These are phyloP conservation scores for Xerocomus minutiporus DNA, from an alignment of 1,284 basidiomycete species.

Conservation along the genomic window DNA sequence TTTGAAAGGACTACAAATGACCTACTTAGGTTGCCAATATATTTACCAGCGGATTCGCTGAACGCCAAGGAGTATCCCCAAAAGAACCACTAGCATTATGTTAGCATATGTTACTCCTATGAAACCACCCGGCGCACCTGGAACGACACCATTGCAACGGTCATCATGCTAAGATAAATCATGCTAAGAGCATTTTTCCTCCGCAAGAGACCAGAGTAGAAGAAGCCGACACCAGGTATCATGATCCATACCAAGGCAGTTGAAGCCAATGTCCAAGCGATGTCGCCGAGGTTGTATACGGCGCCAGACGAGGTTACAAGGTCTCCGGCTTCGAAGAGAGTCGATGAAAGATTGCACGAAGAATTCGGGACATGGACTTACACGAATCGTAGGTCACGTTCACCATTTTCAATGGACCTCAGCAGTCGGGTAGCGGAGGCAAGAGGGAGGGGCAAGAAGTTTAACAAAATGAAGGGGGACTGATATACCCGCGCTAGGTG, in stretches of 20 bases:
- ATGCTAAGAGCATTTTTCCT: constrained; percentile 92
- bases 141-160: constrained; percentile 71
- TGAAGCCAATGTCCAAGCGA: constrained; percentile 70
- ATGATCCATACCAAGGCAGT: constrained; percentile 86
- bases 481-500: constrained; percentile 23
- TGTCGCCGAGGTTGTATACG: constrained; percentile 73
- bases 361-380: constrained; percentile 10
- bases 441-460: background rate
- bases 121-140: constrained; percentile 43
- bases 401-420: constrained; percentile 29
- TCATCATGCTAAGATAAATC: constrained; percentile 82
- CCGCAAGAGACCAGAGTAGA: constrained; percentile 82
- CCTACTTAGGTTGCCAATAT: constrained; percentile 62
- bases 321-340: constrained; percentile 36
- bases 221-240: constrained; percentile 87
- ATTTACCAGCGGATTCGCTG: constrained; percentile 54
- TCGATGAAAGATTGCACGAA: background rate
- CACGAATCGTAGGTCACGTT: constrained; percentile 37
- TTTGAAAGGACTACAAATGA: background rate
- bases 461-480: background rate
- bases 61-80: constrained; percentile 73
- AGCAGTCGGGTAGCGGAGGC: background rate
- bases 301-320: constrained; percentile 35
- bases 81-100: constrained; percentile 56
- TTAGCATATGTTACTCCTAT: background rate